Conservation (phyloP, 2,329 filamentous ascomycete genomes). For the Hypomyces perniciosus region DNA sequence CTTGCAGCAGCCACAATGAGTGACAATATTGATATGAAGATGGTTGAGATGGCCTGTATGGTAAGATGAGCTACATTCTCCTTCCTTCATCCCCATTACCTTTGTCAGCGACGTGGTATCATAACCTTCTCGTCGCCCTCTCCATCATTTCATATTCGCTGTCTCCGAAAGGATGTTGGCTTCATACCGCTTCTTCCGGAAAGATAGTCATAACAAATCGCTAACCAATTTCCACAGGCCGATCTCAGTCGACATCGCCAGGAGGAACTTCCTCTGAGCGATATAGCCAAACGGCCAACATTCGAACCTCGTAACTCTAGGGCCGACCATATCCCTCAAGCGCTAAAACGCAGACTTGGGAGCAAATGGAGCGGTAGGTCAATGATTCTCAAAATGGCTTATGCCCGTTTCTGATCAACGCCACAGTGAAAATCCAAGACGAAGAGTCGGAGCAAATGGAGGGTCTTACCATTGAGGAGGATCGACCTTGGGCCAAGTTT, state of each 20-base stretch:
- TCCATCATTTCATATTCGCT: not conserved
- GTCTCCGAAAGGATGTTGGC: not conserved
- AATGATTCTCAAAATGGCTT: too few species aligned
- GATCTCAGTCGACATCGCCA: slow-evolving; percentile 19
- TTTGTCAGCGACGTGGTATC: too few species aligned
- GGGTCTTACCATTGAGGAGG: slow-evolving; percentile 16
- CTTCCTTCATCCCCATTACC: too few species aligned
- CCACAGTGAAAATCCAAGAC: slow-evolving; percentile 16
- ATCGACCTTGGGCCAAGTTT: slow-evolving; percentile 18
- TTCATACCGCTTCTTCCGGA: not conserved
- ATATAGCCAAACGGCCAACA: slow-evolving; percentile 13
- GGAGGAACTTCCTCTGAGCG: slow-evolving; percentile 19
- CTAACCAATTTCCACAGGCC: slow-evolving; percentile 12
- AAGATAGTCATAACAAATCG: not conserved
- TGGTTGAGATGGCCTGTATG: too few species aligned
- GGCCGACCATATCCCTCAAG: slow-evolving; percentile 11
- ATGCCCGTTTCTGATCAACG: not conserved
- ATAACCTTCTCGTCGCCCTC: too few species aligned
- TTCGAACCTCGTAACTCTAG: slow-evolving; percentile 12
- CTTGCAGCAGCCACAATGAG: too few species aligned
- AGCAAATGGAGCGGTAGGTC: slow-evolving; percentile 18
- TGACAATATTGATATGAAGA: too few species aligned
- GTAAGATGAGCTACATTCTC: too few species aligned
- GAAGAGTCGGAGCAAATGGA: slow-evolving; percentile 19
- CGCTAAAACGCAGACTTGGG: slow-evolving; percentile 11